phyloP scores from a whole-genome alignment of 164 flowering plant genomes.

The Tetrastigma voinierianum region DNA sequence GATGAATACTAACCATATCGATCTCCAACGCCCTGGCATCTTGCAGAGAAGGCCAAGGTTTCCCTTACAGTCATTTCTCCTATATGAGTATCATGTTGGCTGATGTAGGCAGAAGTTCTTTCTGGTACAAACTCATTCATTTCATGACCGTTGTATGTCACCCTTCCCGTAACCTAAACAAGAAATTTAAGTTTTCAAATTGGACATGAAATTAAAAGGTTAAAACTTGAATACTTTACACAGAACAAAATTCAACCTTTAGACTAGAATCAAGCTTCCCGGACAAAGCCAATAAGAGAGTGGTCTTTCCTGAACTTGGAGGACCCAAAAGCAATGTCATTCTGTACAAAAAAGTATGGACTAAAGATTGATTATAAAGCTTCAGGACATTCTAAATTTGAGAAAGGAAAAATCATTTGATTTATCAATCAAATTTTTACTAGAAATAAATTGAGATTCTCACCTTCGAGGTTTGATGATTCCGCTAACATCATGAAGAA shows the following conservation, averaged over 20 bases:
- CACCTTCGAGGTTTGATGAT: conserved; percentile 67
- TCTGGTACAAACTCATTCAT: conserved; percentile 66
- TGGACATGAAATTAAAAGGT: neutral
- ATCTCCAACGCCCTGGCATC: conserved; percentile 59
- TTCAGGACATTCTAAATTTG: too few relatives aligned
- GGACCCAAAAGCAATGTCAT: conserved; percentile 50
- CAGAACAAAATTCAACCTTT: conserved; percentile 26
- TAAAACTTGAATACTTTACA: neutral
- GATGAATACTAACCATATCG: conserved; percentile 37
- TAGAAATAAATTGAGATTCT: neutral
- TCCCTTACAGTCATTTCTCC: conserved; percentile 68
- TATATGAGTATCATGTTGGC: conserved; percentile 57
- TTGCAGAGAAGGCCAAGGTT: conserved; percentile 56
- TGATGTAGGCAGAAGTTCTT: conserved; percentile 62
- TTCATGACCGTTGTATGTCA: conserved; percentile 56
- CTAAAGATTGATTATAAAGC: too few relatives aligned
- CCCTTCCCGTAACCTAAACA: conserved; percentile 38
- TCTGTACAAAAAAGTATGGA: conserved; percentile 8
- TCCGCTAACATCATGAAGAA: conserved; percentile 73
- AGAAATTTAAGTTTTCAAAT: neutral
- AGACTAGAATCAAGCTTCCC: conserved; percentile 46
- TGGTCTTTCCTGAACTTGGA: conserved; percentile 51
- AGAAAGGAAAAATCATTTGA: too few relatives aligned
- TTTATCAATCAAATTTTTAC: too few relatives aligned
- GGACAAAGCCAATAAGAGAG: conserved; percentile 41